A percentile compares a stretch with the other conserved stretches of the same genome.
phyloP scores from a whole-genome alignment of 2,329 filamentous ascomycete genomes.

The Calonectria ilicicola region DNA sequence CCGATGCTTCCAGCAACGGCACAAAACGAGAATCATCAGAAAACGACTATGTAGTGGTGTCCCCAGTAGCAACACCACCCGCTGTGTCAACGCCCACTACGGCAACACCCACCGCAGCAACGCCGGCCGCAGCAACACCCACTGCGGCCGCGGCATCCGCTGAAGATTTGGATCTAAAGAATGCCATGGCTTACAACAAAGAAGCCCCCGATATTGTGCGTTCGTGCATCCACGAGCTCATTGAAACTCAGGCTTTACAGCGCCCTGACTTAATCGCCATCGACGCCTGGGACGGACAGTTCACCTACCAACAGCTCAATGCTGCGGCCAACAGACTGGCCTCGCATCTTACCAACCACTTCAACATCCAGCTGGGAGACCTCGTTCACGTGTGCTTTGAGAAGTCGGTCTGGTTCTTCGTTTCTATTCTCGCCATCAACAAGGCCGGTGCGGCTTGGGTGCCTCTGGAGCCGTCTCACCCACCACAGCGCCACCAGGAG shows the following conservation, averaged over 20 bases:
- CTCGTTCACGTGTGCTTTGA: conserved; percentile 27
- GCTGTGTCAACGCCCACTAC: no score
- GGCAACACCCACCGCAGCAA: no score
- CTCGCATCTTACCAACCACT: background rate
- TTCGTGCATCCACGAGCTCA: conserved; percentile 32
- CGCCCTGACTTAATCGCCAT: conserved; percentile 31
- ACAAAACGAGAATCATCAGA: background rate
- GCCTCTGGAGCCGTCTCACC: conserved; percentile 3
- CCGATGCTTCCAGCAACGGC: background rate
- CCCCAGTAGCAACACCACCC: no score
- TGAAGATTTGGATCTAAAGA: background rate
- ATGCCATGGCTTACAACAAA: background rate
- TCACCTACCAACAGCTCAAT: conserved; percentile 35
- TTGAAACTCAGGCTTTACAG: conserved; percentile 19
- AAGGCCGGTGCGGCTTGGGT: conserved; percentile 8
- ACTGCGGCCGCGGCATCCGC: background rate
- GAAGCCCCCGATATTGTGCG: background rate
- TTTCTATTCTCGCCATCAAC: conserved; percentile 14
- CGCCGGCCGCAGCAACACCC: background rate
- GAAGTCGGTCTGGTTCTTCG: conserved; percentile 26
- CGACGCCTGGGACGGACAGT: conserved; percentile 41
- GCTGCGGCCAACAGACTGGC: conserved; percentile 9
- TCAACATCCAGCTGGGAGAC: conserved; percentile 5
- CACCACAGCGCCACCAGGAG: background rate
- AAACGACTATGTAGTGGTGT: background rate